Percentiles rank a stretch among this genome's conserved stretches.
Evolutionary conservation across 2,329 filamentous ascomycete genomes (phyloP).

Genomic region (Sporothrix dimorphospora): DNA sequence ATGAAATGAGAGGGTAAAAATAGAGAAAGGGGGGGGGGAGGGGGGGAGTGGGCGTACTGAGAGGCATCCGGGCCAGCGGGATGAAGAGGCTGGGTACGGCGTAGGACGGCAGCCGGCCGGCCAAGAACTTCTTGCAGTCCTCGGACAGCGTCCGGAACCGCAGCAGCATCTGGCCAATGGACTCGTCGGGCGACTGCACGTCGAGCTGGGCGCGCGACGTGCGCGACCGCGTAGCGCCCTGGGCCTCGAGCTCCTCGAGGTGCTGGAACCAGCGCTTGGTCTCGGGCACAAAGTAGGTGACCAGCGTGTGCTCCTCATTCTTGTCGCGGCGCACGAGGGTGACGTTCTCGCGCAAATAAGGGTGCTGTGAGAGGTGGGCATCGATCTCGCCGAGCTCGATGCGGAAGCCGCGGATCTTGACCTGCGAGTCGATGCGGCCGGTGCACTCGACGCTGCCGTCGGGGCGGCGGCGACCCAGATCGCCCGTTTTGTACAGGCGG

Average conservation of each 20-base stretch:
- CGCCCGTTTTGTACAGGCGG: conserved; percentile 83
- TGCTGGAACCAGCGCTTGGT: conserved; percentile 66
- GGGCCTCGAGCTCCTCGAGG: conserved; percentile 55
- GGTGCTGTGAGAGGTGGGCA: conserved; percentile 74
- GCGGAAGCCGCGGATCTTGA: conserved; percentile 94
- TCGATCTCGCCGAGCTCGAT: conserved; percentile 96
- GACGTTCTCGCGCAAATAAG: conserved; percentile 78
- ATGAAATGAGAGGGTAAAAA: too few relatives aligned
- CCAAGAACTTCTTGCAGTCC: conserved; percentile 54
- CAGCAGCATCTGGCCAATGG: conserved; percentile 29
- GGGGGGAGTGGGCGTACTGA: conserved; percentile 27
- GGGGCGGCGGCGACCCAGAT: conserved; percentile 75
- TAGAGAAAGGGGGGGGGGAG: too few relatives aligned
- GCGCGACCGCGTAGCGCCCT: conserved; percentile 46
- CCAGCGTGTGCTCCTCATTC: conserved; percentile 81
- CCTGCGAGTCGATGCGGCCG: conserved; percentile 75
- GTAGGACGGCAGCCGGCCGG: conserved; percentile 71
- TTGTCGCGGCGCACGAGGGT: conserved; percentile 83
- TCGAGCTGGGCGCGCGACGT: conserved; percentile 51
- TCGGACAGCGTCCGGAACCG: conserved; percentile 31
- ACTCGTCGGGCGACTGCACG: conserved; percentile 47
- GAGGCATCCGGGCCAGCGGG: conserved; percentile 60
- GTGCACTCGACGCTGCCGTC: conserved; percentile 71
- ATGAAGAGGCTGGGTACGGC: conserved; percentile 77
- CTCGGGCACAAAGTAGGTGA: conserved; percentile 90